Evolutionary conservation across 176 grass and related monocot species (phyloP).

Genomic region (Eremochloa ophiuroides): DNA sequence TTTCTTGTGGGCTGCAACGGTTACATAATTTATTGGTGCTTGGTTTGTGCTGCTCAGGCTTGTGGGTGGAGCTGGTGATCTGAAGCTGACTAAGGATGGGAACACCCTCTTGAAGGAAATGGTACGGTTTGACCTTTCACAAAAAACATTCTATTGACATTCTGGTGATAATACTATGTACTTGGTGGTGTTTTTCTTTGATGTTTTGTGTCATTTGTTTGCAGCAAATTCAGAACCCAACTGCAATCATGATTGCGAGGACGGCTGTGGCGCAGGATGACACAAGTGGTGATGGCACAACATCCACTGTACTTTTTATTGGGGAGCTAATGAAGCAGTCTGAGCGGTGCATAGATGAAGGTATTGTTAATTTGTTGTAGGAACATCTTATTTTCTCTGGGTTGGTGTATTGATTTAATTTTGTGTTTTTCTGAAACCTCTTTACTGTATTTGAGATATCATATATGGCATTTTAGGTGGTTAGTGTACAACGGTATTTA

Average conservation of each 20-base stretch:
- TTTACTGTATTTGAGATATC: too few species aligned
- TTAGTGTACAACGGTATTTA: too few species aligned
- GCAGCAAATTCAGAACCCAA: slow-evolving; percentile 96
- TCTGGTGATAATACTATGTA: background rate
- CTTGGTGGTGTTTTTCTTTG: background rate
- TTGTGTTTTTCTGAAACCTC: too few species aligned
- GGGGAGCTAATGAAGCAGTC: slow-evolving; percentile 89
- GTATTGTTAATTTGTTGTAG: slow-evolving; percentile 30
- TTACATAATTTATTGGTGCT: background rate
- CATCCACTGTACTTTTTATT: slow-evolving; percentile 83
- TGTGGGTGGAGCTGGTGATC: slow-evolving; percentile 88
- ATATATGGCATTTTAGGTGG: too few species aligned
- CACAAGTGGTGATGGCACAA: slow-evolving; percentile 70
- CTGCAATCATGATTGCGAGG: too few species aligned
- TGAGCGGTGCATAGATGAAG: slow-evolving; percentile 87
- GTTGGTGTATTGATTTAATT: too few species aligned
- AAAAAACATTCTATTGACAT: background rate
- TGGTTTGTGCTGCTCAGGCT: slow-evolving; percentile 49
- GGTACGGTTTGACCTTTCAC: slow-evolving; percentile 29
- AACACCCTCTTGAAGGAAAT: slow-evolving; percentile 98
- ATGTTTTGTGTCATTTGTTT: background rate
- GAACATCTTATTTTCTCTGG: too few species aligned
- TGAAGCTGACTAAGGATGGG: slow-evolving; percentile 96
- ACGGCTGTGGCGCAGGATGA: too few species aligned
- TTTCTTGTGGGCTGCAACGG: background rate